A percentile compares a stretch with the other conserved stretches of the same genome.
These are phyloP conservation scores for Lichtheimia hyalospora DNA, from an alignment of 371 early-diverging fungal genomes.

Conservation along the genomic window DNA sequence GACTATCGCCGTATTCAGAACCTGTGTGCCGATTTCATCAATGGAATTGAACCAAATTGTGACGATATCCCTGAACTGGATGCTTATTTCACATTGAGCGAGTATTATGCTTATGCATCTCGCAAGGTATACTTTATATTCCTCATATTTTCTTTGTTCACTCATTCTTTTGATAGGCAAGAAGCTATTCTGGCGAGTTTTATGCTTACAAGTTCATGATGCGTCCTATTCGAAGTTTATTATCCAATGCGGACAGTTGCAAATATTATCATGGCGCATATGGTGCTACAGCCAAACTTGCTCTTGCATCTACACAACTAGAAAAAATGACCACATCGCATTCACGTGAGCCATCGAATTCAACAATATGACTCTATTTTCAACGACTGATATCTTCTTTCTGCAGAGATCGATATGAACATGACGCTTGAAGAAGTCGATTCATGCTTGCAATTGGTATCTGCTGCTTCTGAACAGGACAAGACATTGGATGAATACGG, in stretches of 20 bases:
- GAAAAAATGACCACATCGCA: conserved; percentile 21
- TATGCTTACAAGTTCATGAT: conserved; percentile 34
- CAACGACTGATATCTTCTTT: not conserved
- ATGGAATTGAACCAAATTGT: conserved; percentile 10
- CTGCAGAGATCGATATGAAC: conserved; percentile 24
- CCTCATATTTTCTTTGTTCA: too few relatives aligned
- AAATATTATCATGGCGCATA: conserved; percentile 34
- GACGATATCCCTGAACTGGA: conserved; percentile 26
- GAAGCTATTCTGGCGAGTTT: conserved; percentile 25
- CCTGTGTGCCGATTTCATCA: conserved; percentile 21
- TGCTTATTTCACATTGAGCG: conserved; percentile 37
- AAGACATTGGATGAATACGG: conserved; percentile 10
- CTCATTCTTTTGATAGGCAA: conserved; percentile 11
- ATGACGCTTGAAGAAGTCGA: conserved; percentile 21
- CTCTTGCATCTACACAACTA: conserved; percentile 31
- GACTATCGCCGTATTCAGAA: conserved; percentile 26
- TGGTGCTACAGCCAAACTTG: conserved; percentile 30
- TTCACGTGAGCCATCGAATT: conserved; percentile 15
- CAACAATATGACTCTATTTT: not conserved
- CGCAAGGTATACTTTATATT: conserved; percentile 25
- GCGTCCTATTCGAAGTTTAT: conserved; percentile 15
- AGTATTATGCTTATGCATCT: conserved; percentile 39
- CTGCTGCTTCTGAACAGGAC: not conserved
- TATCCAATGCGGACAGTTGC: conserved; percentile 4
- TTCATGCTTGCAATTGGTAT: conserved; percentile 14